Percentiles rank a stretch among this genome's conserved stretches.
Evolutionary conservation across 2,329 filamentous ascomycete species (phyloP).

Genomic region (Epichloe glyceriae): DNA sequence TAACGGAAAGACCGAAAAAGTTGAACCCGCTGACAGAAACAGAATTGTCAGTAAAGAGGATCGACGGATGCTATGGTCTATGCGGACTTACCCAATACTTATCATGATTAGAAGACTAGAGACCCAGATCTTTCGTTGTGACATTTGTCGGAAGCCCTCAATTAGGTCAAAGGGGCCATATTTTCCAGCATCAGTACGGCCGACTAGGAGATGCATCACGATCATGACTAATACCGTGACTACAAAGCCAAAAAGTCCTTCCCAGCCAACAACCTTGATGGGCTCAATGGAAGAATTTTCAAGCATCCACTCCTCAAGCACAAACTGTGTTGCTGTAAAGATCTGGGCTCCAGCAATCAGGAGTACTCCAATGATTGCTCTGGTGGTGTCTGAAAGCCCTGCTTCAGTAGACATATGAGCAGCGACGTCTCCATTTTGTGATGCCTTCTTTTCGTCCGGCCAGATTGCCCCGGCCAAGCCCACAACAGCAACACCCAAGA

Average conservation of each 20-base stretch:
- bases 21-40: constrained; percentile 66
- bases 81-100: constrained; percentile 64
- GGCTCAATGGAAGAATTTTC: constrained; percentile 55
- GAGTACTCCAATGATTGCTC: constrained; percentile 67
- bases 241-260: constrained; percentile 79
- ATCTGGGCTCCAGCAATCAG: constrained; percentile 91
- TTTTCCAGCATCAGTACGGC: constrained; percentile 57
- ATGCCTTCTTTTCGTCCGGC: constrained; percentile 45
- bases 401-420: constrained; percentile 25
- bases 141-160: constrained; percentile 75
- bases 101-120: constrained; percentile 91
- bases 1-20: constrained; percentile 94
- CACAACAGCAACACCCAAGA: constrained; percentile 77
- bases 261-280: constrained; percentile 88
- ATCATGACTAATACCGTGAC: constrained; percentile 71
- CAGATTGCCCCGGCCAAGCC: constrained; percentile 79
- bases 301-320: constrained; percentile 87
- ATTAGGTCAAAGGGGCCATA: constrained; percentile 83
- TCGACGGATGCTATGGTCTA: not conserved
- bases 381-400: constrained; percentile 21
- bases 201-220: constrained; percentile 64
- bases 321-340: constrained; percentile 94
- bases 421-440: constrained; percentile 17
- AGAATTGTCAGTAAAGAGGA: constrained; percentile 10
- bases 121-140: constrained; percentile 52